A percentile compares a stretch with the other conserved stretches of the same genome.
Evolutionary conservation across 345 rosid species (phyloP).

Genomic region (Nephelium lappaceum): DNA sequence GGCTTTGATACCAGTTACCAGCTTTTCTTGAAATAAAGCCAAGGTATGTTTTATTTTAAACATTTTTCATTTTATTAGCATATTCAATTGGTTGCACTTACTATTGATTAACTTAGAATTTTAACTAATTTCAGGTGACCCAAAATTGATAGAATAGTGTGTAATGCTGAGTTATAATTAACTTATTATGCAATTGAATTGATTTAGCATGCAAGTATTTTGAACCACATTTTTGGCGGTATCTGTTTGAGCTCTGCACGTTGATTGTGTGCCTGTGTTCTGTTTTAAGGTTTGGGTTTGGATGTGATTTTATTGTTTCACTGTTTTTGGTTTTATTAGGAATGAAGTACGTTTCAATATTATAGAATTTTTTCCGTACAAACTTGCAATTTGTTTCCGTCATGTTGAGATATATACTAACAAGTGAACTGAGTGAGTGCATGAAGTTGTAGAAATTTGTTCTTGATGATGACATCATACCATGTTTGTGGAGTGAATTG

Average conservation of each 20-base stretch:
- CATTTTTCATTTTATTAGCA: background rate
- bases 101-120: background rate
- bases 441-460: background rate
- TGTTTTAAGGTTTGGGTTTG: background rate
- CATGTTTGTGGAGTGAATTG: background rate
- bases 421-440: background rate
- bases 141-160: background rate
- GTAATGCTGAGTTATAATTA: background rate
- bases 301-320: background rate
- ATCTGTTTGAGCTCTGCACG: background rate
- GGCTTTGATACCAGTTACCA: conserved; percentile 11
- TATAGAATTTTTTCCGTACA: background rate
- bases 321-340: background rate
- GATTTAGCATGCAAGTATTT: background rate
- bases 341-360: background rate
- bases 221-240: background rate
- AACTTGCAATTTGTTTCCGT: background rate
- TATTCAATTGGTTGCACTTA: background rate
- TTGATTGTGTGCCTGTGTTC: background rate
- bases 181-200: background rate
- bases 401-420: background rate
- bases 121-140: background rate
- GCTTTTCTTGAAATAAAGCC: background rate
- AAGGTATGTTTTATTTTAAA: conserved; percentile 9
- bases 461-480: background rate